phyloP scores from a whole-genome alignment of 306 rosid species.

The Cyclanthera cordifolia region DNA sequence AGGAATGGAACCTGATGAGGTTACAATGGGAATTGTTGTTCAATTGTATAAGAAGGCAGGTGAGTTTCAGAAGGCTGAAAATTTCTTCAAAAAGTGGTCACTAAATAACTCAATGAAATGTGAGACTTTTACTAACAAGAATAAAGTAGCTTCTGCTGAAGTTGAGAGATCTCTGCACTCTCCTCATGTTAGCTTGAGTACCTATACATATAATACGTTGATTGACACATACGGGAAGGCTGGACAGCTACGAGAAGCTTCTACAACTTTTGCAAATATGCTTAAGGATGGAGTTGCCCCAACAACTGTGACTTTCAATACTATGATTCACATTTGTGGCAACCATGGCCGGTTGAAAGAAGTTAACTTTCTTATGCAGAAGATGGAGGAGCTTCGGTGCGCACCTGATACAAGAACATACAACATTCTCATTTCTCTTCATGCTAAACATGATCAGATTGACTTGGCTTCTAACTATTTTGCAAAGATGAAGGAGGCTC shows the following conservation, averaged over 20 bases:
- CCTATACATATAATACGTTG: conserved; percentile 50
- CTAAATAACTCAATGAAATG: conserved; percentile 22
- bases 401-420: conserved; percentile 58
- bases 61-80: conserved; percentile 67
- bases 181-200: conserved; percentile 32
- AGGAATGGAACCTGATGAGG: conserved; percentile 84
- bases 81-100: conserved; percentile 65
- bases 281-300: conserved; percentile 69
- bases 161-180: conserved; percentile 12
- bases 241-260: conserved; percentile 50
- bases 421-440: conserved; percentile 55
- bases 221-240: conserved; percentile 67
- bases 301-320: conserved; percentile 61
- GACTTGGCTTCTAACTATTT: conserved; percentile 42
- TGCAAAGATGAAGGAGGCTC: conserved; percentile 44
- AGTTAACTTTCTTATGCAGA: conserved; percentile 43
- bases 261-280: conserved; percentile 55
- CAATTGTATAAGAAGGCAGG: conserved; percentile 82
- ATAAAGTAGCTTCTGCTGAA: conserved; percentile 10
- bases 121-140: conserved; percentile 9
- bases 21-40: conserved; percentile 81
- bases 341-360: conserved; percentile 38
- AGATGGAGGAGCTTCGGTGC: conserved; percentile 59
- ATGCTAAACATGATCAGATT: conserved; percentile 41
- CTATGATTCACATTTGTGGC: conserved; percentile 75